phyloP scores from a whole-genome alignment of 768 basidiomycete species.

The Gloeophyllum trabeum region DNA sequence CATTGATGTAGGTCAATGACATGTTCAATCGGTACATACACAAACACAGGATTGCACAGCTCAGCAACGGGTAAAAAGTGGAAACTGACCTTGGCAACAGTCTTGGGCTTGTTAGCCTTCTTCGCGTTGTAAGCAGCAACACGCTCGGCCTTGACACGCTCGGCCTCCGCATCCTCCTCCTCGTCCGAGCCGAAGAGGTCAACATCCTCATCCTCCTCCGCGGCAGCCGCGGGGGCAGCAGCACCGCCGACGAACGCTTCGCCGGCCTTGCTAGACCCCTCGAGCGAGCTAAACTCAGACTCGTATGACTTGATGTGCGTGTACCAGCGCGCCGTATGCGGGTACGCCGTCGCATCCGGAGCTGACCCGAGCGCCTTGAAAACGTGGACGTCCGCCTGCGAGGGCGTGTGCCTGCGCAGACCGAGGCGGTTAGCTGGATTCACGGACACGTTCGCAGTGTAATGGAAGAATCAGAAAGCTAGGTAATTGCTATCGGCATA shows the following conservation, averaged over 20 bases:
- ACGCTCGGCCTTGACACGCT: conserved; percentile 83
- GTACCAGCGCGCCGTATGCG: conserved; percentile 86
- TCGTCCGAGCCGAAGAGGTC: conserved; percentile 86
- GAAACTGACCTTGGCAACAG: conserved; percentile 66
- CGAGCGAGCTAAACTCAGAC: conserved; percentile 63
- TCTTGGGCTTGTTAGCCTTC: conserved; percentile 87
- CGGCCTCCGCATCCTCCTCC: conserved; percentile 79
- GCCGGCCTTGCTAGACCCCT: conserved; percentile 79
- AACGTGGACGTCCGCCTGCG: conserved; percentile 89
- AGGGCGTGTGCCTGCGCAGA: conserved; percentile 65
- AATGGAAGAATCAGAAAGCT: conserved; percentile 63
- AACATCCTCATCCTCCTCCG: conserved; percentile 55
- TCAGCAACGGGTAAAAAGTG: conserved; percentile 1
- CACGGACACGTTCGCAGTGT: no score
- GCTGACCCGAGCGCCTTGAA: conserved; percentile 69
- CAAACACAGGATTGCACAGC: conserved; percentile 4
- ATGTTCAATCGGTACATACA: conserved; percentile 8
- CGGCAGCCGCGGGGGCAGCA: conserved; percentile 30
- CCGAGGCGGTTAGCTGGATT: no score
- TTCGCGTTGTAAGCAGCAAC: conserved; percentile 87
- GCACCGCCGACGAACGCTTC: conserved; percentile 55
- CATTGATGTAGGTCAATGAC: conserved; percentile 1
- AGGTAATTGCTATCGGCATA: conserved; percentile 65
- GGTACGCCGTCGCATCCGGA: conserved; percentile 53
- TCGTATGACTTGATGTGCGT: conserved; percentile 84